These are phyloP conservation scores for Batkoa obscura DNA, from an alignment of 371 early-diverging fungal genomes.

Conservation along the genomic window DNA sequence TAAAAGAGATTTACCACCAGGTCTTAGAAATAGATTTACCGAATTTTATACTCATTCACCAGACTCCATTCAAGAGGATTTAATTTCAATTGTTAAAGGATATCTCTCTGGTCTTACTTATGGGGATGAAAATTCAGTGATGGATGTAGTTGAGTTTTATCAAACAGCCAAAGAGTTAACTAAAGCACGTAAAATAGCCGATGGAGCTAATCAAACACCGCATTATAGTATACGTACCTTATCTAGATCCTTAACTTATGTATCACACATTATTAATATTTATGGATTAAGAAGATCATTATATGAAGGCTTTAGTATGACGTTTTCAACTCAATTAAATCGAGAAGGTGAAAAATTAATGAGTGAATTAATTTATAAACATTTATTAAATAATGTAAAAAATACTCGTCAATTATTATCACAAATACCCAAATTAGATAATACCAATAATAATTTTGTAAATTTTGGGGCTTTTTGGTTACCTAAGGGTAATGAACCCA, in stretches of 20 bases:
- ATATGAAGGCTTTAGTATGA: constrained; percentile 89
- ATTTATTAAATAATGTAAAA: constrained; percentile 39
- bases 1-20: constrained; percentile 89
- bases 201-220: constrained; percentile 80
- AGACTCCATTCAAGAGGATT: constrained; percentile 62
- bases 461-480: constrained; percentile 81
- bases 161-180: constrained; percentile 51
- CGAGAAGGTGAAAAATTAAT: constrained; percentile 42
- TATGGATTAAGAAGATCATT: constrained; percentile 66
- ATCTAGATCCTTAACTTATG: constrained; percentile 73
- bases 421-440: constrained; percentile 36
- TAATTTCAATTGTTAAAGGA: constrained; percentile 56
- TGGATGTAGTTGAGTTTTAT: constrained; percentile 77
- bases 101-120: constrained; percentile 41
- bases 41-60: constrained; percentile 89
- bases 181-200: constrained; percentile 49
- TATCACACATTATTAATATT: constrained; percentile 40
- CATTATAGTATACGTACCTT: constrained; percentile 91
- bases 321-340: constrained; percentile 80
- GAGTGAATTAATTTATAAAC: constrained; percentile 33
- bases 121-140: constrained; percentile 39
- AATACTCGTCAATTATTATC: constrained; percentile 37
- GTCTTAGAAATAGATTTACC: constrained; percentile 79
- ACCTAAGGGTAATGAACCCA: constrained; percentile 35
- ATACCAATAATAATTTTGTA: constrained; percentile 22